These are phyloP conservation scores for Ganoderma resinaceum DNA, from an alignment of 1,284 basidiomycete genomes.

Conservation along the genomic window DNA sequence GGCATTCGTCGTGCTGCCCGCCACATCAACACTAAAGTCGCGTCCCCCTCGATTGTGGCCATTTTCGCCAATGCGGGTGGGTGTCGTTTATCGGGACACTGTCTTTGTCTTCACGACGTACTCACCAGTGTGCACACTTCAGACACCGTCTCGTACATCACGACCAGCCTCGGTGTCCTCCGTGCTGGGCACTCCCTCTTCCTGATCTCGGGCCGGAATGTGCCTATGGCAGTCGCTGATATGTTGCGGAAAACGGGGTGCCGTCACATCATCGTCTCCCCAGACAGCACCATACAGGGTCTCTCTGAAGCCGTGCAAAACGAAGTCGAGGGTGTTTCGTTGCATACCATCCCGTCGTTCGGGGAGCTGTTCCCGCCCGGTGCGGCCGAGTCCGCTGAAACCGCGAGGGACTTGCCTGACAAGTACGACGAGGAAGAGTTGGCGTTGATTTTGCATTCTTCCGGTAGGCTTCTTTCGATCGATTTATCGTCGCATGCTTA, in stretches of 20 bases:
- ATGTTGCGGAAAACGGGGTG: constrained; percentile 26
- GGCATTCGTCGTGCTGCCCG: constrained; percentile 26
- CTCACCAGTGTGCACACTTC: neutral
- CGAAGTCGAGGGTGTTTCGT: constrained; percentile 5
- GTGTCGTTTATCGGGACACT: neutral
- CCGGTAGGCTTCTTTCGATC: constrained; percentile 19
- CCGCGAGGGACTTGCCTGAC: constrained; percentile 16
- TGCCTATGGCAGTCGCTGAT: constrained; percentile 29
- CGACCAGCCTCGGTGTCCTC: constrained; percentile 37
- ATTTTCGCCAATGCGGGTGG: constrained; percentile 31
- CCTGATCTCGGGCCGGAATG: constrained; percentile 32
- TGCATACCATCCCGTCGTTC: constrained; percentile 27
- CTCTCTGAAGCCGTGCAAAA: constrained; percentile 3
- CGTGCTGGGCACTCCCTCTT: constrained; percentile 40
- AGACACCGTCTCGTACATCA: constrained; percentile 44
- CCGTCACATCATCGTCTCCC: constrained; percentile 14
- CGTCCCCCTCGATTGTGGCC: constrained; percentile 18
- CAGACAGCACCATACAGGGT: constrained; percentile 17
- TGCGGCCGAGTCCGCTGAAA: neutral
- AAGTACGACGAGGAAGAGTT: constrained; percentile 5
- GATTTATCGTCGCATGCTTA: neutral
- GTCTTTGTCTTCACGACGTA: neutral
- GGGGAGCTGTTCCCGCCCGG: constrained; percentile 23
- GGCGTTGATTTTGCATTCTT: constrained; percentile 33
- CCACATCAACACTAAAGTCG: constrained; percentile 17